Evolutionary conservation across 768 basidiomycete genomes (phyloP), one percentile per base, ranked within the genome.

Genomic region (Leccinellum albellum): DNA sequence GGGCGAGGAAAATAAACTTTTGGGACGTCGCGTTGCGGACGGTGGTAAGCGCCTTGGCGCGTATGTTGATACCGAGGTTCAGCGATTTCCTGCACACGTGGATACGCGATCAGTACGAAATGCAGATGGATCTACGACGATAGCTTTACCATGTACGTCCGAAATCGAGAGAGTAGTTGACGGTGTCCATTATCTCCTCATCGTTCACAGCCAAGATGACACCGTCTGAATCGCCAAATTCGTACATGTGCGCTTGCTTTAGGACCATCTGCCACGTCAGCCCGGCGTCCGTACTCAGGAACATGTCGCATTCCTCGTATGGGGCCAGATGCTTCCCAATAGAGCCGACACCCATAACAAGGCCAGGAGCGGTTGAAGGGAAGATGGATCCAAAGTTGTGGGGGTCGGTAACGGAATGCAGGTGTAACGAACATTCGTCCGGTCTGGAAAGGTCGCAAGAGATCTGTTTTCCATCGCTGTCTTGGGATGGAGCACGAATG

Each of bases 331-430:
- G 71, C 21, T 79, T 73, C 2, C 95, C 94, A 35, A 97, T 81
- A 1, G 85, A 89, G 7, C 97, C 97, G 2, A 98, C 93, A 23
- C 91, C 97, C 91, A 99, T 96, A 28, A 92, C 88, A 59, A 93
- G 82, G 0, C 97, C 97, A 0, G 96, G 96, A 0, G 95, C 96
- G 6, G 92, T 88, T 0, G 94, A 94, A 2, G 94, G 95, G 74
- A 98, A 98, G 31, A 98, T 81, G 15, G 91, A 87, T 0, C 97
- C 96, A 65, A 87, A 91, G 73, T 98, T 99, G 74, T 96, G 96
- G 1, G 92, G 87, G 8, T 82, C 78, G 0, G 95, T 95, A 21
- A 98, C 93, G 6, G 95, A 97, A 72, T 97, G 88, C 14, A 99
- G 75, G 69, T 99, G 95, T 1, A 98, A 78, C 0, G 91, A 86